Evolutionary conservation across 345 rosid species (phyloP).

Genomic region (Aegle marmelos): DNA sequence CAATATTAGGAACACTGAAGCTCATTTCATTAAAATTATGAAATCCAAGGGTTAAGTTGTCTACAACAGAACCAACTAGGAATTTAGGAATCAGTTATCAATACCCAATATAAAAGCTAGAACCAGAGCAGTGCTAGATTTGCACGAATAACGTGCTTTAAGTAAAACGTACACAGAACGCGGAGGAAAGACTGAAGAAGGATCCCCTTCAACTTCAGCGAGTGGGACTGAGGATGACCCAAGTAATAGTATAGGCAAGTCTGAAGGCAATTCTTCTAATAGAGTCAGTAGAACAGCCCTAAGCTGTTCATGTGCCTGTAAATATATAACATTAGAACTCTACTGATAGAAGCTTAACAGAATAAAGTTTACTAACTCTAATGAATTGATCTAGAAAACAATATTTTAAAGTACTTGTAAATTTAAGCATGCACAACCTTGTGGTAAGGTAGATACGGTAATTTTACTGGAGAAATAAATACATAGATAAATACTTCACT

Average conservation of each 20-base stretch:
- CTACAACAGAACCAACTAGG: not conserved
- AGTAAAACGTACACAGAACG: constrained; percentile 67
- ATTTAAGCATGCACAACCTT: not conserved
- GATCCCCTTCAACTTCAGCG: constrained; percentile 51
- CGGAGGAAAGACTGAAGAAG: constrained; percentile 57
- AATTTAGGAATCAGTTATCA: not conserved
- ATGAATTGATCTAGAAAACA: not conserved
- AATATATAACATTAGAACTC: constrained; percentile 22
- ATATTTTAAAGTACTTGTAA: not conserved
- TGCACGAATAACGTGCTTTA: constrained; percentile 5
- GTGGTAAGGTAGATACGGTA: constrained; percentile 1
- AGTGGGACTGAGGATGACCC: constrained; percentile 64
- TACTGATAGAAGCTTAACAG: constrained; percentile 10
- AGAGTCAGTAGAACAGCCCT: constrained; percentile 87
- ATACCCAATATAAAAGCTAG: not conserved
- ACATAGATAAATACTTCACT: constrained; percentile 25
- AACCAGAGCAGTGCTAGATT: not conserved
- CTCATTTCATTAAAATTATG: not conserved
- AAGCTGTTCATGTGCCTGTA: constrained; percentile 96
- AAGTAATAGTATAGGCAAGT: constrained; percentile 76
- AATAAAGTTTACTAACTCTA: constrained; percentile 7
- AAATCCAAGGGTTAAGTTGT: not conserved
- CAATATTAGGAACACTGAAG: not conserved
- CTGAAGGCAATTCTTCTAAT: constrained; percentile 90
- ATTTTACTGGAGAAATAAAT: not conserved